Evolutionary conservation across 257 asterid genomes (phyloP).

Genomic region (Perilla frutescens): DNA sequence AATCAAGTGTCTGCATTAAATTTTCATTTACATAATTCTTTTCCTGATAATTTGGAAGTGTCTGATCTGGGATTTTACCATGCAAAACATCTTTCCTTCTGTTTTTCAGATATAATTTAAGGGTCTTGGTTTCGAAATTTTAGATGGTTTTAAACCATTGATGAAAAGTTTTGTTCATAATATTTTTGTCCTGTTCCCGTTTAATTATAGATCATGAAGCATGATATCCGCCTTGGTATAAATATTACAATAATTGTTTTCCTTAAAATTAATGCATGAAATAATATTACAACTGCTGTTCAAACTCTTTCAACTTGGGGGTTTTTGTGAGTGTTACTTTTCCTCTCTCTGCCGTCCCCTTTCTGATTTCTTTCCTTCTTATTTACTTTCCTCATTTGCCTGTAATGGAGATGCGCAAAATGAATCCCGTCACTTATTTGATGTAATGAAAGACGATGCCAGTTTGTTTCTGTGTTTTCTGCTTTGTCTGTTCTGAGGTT

Average conservation of each 20-base stretch:
- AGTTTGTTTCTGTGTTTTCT: neutral
- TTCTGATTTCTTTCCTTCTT: neutral
- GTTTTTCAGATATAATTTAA: slow-evolving; percentile 10
- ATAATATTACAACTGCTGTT: slow-evolving; percentile 31
- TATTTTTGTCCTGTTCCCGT: slow-evolving; percentile 32
- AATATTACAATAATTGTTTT: neutral
- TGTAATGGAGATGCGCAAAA: slow-evolving; percentile 18
- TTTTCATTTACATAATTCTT: slow-evolving; percentile 17
- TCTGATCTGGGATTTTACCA: slow-evolving; percentile 50
- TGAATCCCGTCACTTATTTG: neutral
- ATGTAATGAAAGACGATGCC: slow-evolving; percentile 11
- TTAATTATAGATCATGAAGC: slow-evolving; percentile 38
- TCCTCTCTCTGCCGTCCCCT: slow-evolving; percentile 4
- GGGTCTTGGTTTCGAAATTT: slow-evolving; percentile 20
- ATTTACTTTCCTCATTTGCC: slow-evolving; percentile 5
- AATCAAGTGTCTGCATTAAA: slow-evolving; percentile 3
- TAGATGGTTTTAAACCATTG: slow-evolving; percentile 40
- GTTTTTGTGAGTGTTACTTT: slow-evolving; percentile 34
- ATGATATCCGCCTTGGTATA: neutral
- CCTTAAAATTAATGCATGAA: slow-evolving; percentile 30
- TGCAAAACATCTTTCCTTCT: slow-evolving; percentile 28
- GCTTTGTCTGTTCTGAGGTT: neutral
- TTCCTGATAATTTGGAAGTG: slow-evolving; percentile 27
- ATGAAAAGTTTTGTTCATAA: neutral
- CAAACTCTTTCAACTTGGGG: slow-evolving; percentile 38